Percentiles rank a stretch among this genome's conserved stretches.
Evolutionary conservation across 306 rosid species (phyloP).

Genomic region (Begonia masoniana): DNA sequence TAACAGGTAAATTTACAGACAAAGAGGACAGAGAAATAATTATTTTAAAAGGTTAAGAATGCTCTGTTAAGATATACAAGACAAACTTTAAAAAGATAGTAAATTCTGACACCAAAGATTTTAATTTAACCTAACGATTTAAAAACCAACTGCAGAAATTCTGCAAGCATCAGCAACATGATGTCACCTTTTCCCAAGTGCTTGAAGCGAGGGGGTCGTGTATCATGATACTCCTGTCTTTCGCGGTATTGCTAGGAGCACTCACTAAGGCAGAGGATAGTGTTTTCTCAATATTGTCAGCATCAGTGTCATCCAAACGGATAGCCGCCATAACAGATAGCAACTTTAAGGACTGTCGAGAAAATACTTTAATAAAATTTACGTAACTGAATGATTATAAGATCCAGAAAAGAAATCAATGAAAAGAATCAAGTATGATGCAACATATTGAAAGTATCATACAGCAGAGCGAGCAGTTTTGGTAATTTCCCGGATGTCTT

Average conservation of each 20-base stretch:
- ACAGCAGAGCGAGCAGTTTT: slow-evolving; percentile 84
- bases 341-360: slow-evolving; percentile 73
- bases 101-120: too few relatives aligned
- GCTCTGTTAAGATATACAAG: too few relatives aligned
- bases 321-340: slow-evolving; percentile 82
- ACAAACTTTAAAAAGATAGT: too few relatives aligned
- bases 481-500: slow-evolving; percentile 86
- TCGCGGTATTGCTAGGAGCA: slow-evolving; percentile 27
- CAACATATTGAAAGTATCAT: slow-evolving; percentile 17
- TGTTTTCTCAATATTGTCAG: slow-evolving; percentile 54
- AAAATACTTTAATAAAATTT: neutral
- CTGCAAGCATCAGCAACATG: too few relatives aligned
- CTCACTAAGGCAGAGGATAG: slow-evolving; percentile 53
- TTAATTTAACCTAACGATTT: too few relatives aligned
- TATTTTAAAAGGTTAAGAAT: too few relatives aligned
- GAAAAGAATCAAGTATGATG: slow-evolving; percentile 1
- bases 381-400: neutral
- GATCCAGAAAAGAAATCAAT: neutral
- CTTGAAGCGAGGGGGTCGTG: slow-evolving; percentile 87
- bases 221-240: slow-evolving; percentile 36
- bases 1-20: too few relatives aligned
- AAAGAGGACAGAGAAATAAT: too few relatives aligned
- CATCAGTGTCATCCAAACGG: slow-evolving; percentile 60
- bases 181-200: slow-evolving; percentile 67
- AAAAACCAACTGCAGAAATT: too few relatives aligned